Evolutionary conservation across 1,284 basidiomycete genomes (phyloP), one percentile per base, ranked within the genome.

Genomic region (Erythrobasidium hasegawianum): DNA sequence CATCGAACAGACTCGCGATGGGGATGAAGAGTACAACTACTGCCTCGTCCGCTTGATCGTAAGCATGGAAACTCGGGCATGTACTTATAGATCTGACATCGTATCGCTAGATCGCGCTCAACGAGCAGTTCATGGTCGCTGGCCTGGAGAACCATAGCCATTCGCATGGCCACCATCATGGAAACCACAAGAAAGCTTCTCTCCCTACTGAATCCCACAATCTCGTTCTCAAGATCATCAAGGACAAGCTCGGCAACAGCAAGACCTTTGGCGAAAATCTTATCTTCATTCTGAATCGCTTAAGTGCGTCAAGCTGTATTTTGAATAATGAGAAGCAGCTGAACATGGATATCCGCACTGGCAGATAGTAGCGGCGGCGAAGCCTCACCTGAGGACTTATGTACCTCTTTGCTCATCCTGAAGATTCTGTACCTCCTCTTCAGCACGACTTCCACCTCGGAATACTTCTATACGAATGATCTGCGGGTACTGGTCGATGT

Each of bases 381-480:
- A 74, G 84, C 86, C 54, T 88, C 87, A 1, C 81, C 89, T 1
- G 94, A 97, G 73, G 95, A 94, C 72, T 79, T 92, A 20, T 97
- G 92, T 79, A 90, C 96, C 86, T 93, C 97, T 73, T 80, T 98
- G 11, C 83, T 98, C 50, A 87, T 97, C 58, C 82, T 99, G 72
- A 99, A 99, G 79, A 84, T 97, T 54, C 83, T 99, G 1, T 98
- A 96, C 76, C 83, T 97, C 1, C 82, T 99, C 5, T 98, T 97
- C 78, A 95, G 92, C 16, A 96, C 91, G 0, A 86, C 87, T 66
- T 90, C 89, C 26, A 95, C 93, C 11, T 87, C 89, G 11, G 93
- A 97, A 77, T 98, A 90, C 77, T 97, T 99, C 74, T 99, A 97
- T 79, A 97, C 93, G 11, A 99, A 98, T 76, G 95, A 99, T 74